Conservation (phyloP, 352 stramenopile species). For the Pythium insidiosum region DNA sequence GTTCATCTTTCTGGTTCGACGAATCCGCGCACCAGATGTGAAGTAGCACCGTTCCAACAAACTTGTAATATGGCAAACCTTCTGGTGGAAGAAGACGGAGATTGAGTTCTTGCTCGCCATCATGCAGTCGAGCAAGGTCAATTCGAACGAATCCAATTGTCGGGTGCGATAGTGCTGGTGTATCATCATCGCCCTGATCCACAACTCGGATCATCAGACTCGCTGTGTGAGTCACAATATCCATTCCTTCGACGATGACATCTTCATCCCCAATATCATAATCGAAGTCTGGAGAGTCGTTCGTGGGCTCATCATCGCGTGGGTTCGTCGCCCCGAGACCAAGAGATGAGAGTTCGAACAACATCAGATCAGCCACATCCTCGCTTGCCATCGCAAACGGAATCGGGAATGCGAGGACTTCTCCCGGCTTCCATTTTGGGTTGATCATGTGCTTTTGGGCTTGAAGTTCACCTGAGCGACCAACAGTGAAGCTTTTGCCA, state of each 20-base stretch:
- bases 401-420: conserved; percentile 11
- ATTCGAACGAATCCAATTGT: conserved; percentile 39
- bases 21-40: conserved; percentile 18
- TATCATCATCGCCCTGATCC: conserved; percentile 14
- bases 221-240: conserved; percentile 21
- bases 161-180: neutral
- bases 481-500: conserved; percentile 5
- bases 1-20: conserved; percentile 4
- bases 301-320: no score
- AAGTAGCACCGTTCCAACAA: conserved; percentile 32
- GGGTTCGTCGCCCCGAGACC: conserved; percentile 19
- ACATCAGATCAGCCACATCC: conserved; percentile 12
- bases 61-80: conserved; percentile 40
- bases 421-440: conserved; percentile 9
- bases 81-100: conserved; percentile 31
- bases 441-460: conserved; percentile 6
- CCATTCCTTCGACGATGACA: conserved; percentile 10
- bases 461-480: conserved; percentile 19
- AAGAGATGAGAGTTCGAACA: conserved; percentile 19
- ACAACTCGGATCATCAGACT: conserved; percentile 47
- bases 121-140: conserved; percentile 28
- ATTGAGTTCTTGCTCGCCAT: conserved; percentile 28
- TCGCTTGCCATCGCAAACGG: conserved; percentile 3
- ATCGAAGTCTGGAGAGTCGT: no score
- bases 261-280: conserved; percentile 5